These are phyloP conservation scores for Orychophragmus violaceus DNA, from an alignment of 345 rosid genomes.

Conservation along the genomic window DNA sequence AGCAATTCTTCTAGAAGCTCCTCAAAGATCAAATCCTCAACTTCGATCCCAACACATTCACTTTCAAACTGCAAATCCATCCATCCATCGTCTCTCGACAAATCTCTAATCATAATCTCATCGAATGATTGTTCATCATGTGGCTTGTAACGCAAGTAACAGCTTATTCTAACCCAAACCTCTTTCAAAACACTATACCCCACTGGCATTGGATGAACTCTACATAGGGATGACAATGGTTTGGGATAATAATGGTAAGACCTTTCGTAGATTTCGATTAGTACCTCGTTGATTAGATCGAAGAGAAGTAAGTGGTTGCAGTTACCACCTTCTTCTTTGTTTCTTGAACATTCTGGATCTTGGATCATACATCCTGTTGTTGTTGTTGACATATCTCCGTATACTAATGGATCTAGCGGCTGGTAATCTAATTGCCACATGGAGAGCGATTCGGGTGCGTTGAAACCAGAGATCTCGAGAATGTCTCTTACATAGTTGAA, in stretches of 20 bases:
- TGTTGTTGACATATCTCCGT: slow-evolving; percentile 36
- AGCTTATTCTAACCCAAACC: slow-evolving; percentile 57
- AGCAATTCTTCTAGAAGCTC: slow-evolving; percentile 61
- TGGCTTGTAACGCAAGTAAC: slow-evolving; percentile 41
- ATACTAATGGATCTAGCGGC: slow-evolving; percentile 51
- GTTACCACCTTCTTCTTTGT: slow-evolving; percentile 30
- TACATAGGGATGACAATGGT: slow-evolving; percentile 46
- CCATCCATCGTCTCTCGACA: slow-evolving; percentile 58
- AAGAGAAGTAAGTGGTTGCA: slow-evolving; percentile 49
- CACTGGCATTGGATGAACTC: slow-evolving; percentile 49
- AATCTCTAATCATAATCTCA: slow-evolving; percentile 41
- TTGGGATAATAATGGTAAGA: slow-evolving; percentile 51
- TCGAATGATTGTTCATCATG: slow-evolving; percentile 38
- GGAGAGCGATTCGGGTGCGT: slow-evolving; percentile 41
- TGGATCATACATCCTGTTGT: slow-evolving; percentile 35
- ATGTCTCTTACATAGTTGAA: slow-evolving; percentile 63
- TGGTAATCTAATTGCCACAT: slow-evolving; percentile 63
- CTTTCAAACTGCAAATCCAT: slow-evolving; percentile 70
- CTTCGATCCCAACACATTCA: slow-evolving; percentile 64
- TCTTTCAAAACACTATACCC: slow-evolving; percentile 55
- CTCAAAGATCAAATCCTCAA: slow-evolving; percentile 60
- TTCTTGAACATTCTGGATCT: slow-evolving; percentile 38
- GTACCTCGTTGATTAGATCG: slow-evolving; percentile 63
- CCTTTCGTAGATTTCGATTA: slow-evolving; percentile 53
- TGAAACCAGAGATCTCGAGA: slow-evolving; percentile 64